Evolutionary conservation across 345 rosid genomes (phyloP).

Genomic region (Syzygium grande): DNA sequence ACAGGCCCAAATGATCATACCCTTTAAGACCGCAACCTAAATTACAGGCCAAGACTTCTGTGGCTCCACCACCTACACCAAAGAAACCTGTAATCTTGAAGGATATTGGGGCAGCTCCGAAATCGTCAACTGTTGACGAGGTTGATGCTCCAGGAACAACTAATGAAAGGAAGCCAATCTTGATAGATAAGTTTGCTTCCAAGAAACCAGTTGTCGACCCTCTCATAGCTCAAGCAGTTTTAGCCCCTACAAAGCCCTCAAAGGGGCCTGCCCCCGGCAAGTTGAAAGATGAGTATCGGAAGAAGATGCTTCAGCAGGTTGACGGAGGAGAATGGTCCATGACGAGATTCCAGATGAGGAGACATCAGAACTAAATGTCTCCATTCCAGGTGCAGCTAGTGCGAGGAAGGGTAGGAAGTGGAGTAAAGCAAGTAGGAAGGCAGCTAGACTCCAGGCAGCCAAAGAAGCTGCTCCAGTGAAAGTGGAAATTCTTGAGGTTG

Average conservation of each 20-base stretch:
- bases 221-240: constrained; percentile 51
- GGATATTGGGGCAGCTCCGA: constrained; percentile 70
- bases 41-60: constrained; percentile 66
- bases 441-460: constrained; percentile 87
- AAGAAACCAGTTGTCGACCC: constrained; percentile 74
- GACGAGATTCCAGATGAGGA: constrained; percentile 69
- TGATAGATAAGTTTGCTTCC: constrained; percentile 87
- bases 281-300: constrained; percentile 62
- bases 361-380: constrained; percentile 45
- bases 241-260: constrained; percentile 69
- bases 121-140: constrained; percentile 23
- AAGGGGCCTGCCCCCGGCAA: constrained; percentile 64
- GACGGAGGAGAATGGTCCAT: constrained; percentile 45
- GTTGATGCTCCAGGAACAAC: constrained; percentile 29
- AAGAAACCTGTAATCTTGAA: constrained; percentile 65
- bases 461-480: constrained; percentile 93
- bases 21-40: constrained; percentile 62
- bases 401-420: constrained; percentile 94
- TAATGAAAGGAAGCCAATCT: constrained; percentile 77
- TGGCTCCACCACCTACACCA: constrained; percentile 38
- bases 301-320: constrained; percentile 49
- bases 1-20: neutral
- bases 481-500: constrained; percentile 93
- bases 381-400: constrained; percentile 45
- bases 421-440: constrained; percentile 96